Base-by-base conservation (phyloP, 2,329 filamentous ascomycete species). In the Pseudocercospora cruenta region DNA sequence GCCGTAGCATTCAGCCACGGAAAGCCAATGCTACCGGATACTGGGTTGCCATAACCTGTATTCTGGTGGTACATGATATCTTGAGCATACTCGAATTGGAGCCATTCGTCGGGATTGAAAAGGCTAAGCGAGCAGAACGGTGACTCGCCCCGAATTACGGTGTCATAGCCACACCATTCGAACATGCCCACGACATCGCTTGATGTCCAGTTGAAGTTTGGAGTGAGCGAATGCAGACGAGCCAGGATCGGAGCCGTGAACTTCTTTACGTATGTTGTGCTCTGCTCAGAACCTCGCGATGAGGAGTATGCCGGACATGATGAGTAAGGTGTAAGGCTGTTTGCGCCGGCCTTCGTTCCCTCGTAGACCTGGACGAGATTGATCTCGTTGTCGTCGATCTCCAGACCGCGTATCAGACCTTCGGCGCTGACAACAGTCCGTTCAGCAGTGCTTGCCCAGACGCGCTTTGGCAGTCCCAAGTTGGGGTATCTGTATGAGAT, bases 21-120 rank as follows among this genome's bases (percentile, higher is more conserved):
- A 61, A 87, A 84, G 1, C 89, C 89, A 5, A 90, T 81, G 19
- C 82, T 81, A 0, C 87, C 87, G 0, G 86, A 83, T 1, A 87
- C 79, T 0, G 78, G 74, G 69, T 85, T 87, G 4, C 88, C 88
- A 68, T 91, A 91, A 19, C 89, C 89, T 1, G 84, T 77, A 76
- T 90, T 91, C 71, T 91, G 90, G 78, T 87, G 90, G 76, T 91
- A 91, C 31, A 88, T 84, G 45, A 91, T 78, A 72, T 91, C 89
- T 69, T 91, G 88, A 1, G 83, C 82, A 74, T 91, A 91, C 71
- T 91, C 88, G 69, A 91, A 91, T 70, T 85, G 78, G 31, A 84
- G 79, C 62, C 90, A 81, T 75, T 91, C 89, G 2, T 86, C 80
- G 36, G 88, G 80, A 2, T 84, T 88, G 71, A 90, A 88, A 16